Conservation (phyloP, 345 rosid genomes). For the Ceriops tagal region DNA sequence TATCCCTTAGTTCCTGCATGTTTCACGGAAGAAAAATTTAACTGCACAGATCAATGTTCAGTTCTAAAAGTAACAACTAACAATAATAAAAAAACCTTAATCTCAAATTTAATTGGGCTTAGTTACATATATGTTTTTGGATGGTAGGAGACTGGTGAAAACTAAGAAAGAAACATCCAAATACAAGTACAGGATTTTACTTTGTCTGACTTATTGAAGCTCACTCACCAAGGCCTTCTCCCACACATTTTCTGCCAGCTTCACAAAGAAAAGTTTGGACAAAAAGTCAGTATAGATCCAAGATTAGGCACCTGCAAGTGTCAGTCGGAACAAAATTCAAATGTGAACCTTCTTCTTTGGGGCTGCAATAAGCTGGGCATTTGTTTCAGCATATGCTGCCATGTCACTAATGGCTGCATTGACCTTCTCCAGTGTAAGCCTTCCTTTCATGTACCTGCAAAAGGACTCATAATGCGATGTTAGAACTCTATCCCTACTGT, state of each 20-base stretch:
- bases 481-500: background rate
- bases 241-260: slow-evolving; percentile 85
- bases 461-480: too few species aligned
- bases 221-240: slow-evolving; percentile 83
- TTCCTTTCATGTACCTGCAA: slow-evolving; percentile 88
- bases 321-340: slow-evolving; percentile 1
- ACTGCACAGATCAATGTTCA: slow-evolving; percentile 5
- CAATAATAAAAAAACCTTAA: background rate
- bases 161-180: background rate
- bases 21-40: slow-evolving; percentile 2
- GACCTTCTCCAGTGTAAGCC: slow-evolving; percentile 85
- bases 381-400: slow-evolving; percentile 79
- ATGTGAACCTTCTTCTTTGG: slow-evolving; percentile 74
- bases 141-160: background rate
- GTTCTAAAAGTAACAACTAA: background rate
- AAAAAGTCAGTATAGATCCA: slow-evolving; percentile 14
- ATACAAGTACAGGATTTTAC: background rate
- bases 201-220: background rate
- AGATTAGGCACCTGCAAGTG: slow-evolving; percentile 11
- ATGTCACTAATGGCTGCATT: slow-evolving; percentile 89
- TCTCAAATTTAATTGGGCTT: background rate
- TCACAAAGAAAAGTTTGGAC: slow-evolving; percentile 11
- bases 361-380: slow-evolving; percentile 69
- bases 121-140: background rate
- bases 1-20: slow-evolving; percentile 73